These are phyloP conservation scores for Lepidopterella palustris DNA, from an alignment of 495 filamentous ascomycete genomes.

Conservation along the genomic window DNA sequence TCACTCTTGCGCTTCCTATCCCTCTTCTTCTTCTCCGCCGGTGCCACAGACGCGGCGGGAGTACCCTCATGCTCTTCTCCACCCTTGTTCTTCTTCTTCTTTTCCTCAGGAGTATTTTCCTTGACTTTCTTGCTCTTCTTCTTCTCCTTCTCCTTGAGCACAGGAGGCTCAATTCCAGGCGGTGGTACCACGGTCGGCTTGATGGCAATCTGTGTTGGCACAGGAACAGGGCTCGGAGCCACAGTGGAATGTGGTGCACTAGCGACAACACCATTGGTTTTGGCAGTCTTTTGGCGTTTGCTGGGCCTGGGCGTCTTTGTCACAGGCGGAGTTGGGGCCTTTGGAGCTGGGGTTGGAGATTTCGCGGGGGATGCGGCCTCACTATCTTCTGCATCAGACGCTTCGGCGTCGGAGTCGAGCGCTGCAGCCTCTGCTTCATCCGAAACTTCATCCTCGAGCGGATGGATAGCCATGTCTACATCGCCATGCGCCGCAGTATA, in stretches of 20 bases:
- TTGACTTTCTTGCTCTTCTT: conserved; percentile 12
- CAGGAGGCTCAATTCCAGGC: not conserved
- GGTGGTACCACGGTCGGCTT: not conserved
- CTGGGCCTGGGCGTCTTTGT: conserved; percentile 17
- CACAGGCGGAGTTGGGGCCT: conserved; percentile 7
- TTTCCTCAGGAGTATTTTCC: conserved; percentile 5
- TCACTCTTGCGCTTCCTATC: conserved; percentile 12
- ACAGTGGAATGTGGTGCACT: conserved; percentile 5
- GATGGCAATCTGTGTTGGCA: not conserved
- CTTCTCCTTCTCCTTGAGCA: conserved; percentile 14
- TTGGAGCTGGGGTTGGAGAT: conserved; percentile 12
- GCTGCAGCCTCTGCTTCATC: conserved; percentile 26
- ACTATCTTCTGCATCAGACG: conserved; percentile 8
- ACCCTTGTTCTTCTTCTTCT: conserved; percentile 1
- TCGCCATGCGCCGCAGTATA: conserved; percentile 13
- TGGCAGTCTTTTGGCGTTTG: conserved; percentile 26
- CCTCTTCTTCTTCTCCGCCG: conserved; percentile 14
- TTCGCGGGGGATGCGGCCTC: conserved; percentile 10
- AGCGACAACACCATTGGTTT: conserved; percentile 1
- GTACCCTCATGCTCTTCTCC: not conserved
- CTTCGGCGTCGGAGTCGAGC: conserved; percentile 18
- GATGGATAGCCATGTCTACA: not conserved
- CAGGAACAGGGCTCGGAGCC: not conserved
- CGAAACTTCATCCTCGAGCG: conserved; percentile 17
- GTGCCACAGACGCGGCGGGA: not conserved